These are phyloP conservation scores for Albatrellus ellisii DNA, from an alignment of 768 basidiomycete species.

Conservation along the genomic window DNA sequence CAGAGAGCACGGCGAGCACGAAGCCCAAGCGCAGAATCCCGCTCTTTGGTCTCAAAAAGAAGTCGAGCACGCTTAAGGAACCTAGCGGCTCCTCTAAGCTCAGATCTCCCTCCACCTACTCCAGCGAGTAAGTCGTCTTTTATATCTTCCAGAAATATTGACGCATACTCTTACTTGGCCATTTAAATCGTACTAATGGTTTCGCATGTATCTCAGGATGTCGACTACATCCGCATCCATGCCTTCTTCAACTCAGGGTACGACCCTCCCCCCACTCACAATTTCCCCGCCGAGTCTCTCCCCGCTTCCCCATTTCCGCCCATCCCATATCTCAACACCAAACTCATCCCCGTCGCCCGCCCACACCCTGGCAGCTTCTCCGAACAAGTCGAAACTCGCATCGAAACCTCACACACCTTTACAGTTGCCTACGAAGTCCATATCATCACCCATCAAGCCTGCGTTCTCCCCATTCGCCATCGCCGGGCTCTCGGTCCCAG, in stretches of 20 bases:
- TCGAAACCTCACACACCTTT: neutral
- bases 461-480: constrained; percentile 1
- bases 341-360: neutral
- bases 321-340: neutral
- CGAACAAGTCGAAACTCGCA: neutral
- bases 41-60: constrained; percentile 12
- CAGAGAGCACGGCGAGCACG: neutral
- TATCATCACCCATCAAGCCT: neutral
- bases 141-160: too few relatives aligned
- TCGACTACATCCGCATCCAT: too few relatives aligned
- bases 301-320: neutral
- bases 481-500: neutral
- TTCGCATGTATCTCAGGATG: too few relatives aligned
- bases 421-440: neutral
- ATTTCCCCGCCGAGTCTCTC: neutral
- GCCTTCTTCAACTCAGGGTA: neutral
- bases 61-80: constrained; percentile 3
- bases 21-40: constrained; percentile 10
- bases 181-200: too few relatives aligned
- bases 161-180: too few relatives aligned
- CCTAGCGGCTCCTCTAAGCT: too few relatives aligned
- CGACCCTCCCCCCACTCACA: neutral
- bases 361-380: neutral
- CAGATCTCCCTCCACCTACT: too few relatives aligned
- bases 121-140: too few relatives aligned